phyloP scores from a whole-genome alignment of 1,284 basidiomycete species.

The Gomphus sp. region DNA sequence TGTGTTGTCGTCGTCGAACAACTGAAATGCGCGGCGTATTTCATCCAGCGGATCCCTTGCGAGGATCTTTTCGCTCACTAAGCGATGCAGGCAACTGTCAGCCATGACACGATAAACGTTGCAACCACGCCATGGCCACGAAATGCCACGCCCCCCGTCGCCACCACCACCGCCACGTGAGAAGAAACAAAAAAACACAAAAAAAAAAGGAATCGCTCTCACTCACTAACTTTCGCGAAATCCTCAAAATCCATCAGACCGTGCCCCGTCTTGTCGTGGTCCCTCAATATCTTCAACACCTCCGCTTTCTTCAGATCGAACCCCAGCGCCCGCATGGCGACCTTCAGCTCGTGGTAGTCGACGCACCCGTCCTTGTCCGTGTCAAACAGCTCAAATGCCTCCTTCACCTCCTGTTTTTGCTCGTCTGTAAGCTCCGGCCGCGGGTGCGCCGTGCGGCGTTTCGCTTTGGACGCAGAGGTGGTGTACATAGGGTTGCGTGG shows the following conservation, averaged over 20 bases:
- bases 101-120: constrained; percentile 3
- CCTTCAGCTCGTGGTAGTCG: constrained; percentile 98
- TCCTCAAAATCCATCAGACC: constrained; percentile 93
- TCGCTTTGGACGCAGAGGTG: constrained; percentile 61
- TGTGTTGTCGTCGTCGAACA: constrained; percentile 95
- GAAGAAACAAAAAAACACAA: too few species aligned
- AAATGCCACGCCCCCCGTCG: too few species aligned
- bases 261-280: constrained; percentile 84
- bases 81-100: too few species aligned
- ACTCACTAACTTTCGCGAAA: constrained; percentile 94
- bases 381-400: constrained; percentile 98
- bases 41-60: constrained; percentile 95
- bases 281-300: constrained; percentile 89
- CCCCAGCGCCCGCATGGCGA: constrained; percentile 95
- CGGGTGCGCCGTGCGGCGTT: constrained; percentile 58
- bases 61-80: constrained; percentile 92
- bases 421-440: constrained; percentile 86
- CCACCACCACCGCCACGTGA: too few species aligned
- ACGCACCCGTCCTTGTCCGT: constrained; percentile 96
- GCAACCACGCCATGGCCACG: too few species aligned
- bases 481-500: constrained; percentile 44
- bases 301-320: constrained; percentile 99
- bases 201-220: not conserved
- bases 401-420: constrained; percentile 95
- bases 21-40: constrained; percentile 88